Conservation (phyloP, 2,329 filamentous ascomycete genomes). For the Colletotrichum sp. region DNA sequence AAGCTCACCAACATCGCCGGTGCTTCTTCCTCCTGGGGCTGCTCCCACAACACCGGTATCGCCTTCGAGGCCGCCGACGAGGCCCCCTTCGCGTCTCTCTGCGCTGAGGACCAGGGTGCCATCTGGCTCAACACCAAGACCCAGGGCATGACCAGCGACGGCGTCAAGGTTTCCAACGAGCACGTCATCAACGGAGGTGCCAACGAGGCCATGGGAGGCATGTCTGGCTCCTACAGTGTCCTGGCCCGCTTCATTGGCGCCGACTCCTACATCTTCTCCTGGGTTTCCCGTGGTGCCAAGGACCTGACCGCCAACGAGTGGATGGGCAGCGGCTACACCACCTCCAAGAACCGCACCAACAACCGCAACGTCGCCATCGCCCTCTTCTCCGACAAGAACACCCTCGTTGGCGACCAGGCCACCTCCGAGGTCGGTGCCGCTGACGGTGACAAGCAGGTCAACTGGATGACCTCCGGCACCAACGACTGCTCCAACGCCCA, state of each 20-base stretch:
- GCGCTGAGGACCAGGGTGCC: slow-evolving; percentile 66
- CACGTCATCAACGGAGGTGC: slow-evolving; percentile 63
- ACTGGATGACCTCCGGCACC: slow-evolving; percentile 58
- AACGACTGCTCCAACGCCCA: slow-evolving; percentile 64
- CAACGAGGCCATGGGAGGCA: slow-evolving; percentile 66
- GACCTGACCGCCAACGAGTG: slow-evolving; percentile 60
- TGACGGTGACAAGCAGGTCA: slow-evolving; percentile 62
- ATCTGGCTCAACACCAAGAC: slow-evolving; percentile 69
- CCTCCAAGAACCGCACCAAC: slow-evolving; percentile 55
- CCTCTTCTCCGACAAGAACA: slow-evolving; percentile 62
- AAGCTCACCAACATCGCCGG: slow-evolving; percentile 54
- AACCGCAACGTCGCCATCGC: slow-evolving; percentile 66
- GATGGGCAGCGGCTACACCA: slow-evolving; percentile 63
- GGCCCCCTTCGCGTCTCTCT: slow-evolving; percentile 62
- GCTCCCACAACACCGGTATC: slow-evolving; percentile 70
- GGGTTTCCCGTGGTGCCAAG: slow-evolving; percentile 64
- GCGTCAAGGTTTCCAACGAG: slow-evolving; percentile 67
- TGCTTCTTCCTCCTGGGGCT: slow-evolving; percentile 63
- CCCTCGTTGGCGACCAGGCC: slow-evolving; percentile 57
- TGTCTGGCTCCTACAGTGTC: slow-evolving; percentile 65
- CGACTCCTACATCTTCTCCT: slow-evolving; percentile 64
- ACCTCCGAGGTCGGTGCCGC: slow-evolving; percentile 56
- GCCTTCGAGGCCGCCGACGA: slow-evolving; percentile 65
- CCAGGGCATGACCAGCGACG: slow-evolving; percentile 56
- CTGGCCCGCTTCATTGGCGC: slow-evolving; percentile 58